Base-by-base conservation (phyloP, 2,329 filamentous ascomycete species). In the Diaporthe citriasiana region DNA sequence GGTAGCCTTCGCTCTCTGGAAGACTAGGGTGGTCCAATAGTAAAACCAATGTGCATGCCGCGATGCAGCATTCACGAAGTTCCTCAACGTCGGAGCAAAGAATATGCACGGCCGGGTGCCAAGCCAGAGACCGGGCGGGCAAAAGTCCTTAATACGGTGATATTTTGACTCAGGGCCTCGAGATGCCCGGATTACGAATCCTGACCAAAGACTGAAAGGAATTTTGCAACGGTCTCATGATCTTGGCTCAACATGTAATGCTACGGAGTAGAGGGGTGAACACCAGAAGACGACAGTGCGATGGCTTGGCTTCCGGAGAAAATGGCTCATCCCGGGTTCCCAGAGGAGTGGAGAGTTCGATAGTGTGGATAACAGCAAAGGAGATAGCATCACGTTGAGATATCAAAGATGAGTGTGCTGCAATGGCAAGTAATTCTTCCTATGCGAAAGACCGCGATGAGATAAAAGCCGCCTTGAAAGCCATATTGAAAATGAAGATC, bases 1-100 rank as follows among this genome's bases (percentile, higher is more conserved):
- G 60, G 60, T 66, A 66, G 60, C 60, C 60, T 35, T 66, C 60
- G 60, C 60, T 66, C 60, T 66, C 60, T 45, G 60, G 60, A 66
- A n/a, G 45, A 50, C 30, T 8, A 50, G 30, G 30, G 13, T 35
- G 45, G 22, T 6, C 60, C 60, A 66, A 51, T 66, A 12, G 42
- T 22, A 8, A 35, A 35, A 13, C 60, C 10, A 51, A 19, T 1
- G 30, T 38, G 30, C 60, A 30, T 66, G 45, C 40, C 30, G 7
- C 27, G 15, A 66, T 38, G 30, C 30, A 10, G 45, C 45, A 51
- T 9, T 22, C 45, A 51, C n/a, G 30, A 66, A 19, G 3, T 22
- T 17, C 30, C 33, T 66, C 60, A 12, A 66, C 60, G 15, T 38
- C 45, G 60, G 45, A 30, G 27, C 45, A 51, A 47, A 66, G 22